Evolutionary conservation across 225 moss, liverwort and hornwort species (phyloP), one percentile per base, ranked within the genome.

Genomic region (Rhytidiadelphus loreus): DNA sequence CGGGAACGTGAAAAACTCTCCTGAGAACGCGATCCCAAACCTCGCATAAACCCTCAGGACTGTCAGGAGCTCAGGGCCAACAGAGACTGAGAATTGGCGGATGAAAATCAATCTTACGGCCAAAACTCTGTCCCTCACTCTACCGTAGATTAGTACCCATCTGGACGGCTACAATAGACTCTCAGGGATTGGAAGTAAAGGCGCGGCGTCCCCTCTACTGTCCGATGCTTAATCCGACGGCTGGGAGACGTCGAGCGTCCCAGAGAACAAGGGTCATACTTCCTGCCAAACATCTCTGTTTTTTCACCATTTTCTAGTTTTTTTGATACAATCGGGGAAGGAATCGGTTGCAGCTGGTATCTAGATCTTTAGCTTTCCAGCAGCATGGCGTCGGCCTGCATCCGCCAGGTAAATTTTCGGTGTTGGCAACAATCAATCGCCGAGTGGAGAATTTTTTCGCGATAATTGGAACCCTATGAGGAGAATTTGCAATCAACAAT

Each of bases 311-410:
- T 69, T 84, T 39, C 14, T 30, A 33, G 32, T 41, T 35, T 63
- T 22, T 44, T 37, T 59, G 20, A 9, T 3, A 20, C 39, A 83
- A 57, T 89, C 43, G 87, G 26, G 62, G 85, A 69, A 60, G 79
- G 33, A 46, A 83, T 37, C 48, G 56, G 41, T 43, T 76, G 80
- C 44, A 69, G 30, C 39, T 32, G 46, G 56, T 52, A 53, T 58
- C 56, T 70, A 82, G 87, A 74, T 81, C 29, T 53, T 32, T 26
- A 85, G 29, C 48, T 59, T 68, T 16, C 16, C 8, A 52, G 63
- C 65, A 73, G 84, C 69, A 91, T 93, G 93, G 93, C 93, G 62
- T 90, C 90, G 77, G 86, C 86, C 81, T 93, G 91, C 86, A 91
- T 91, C 28, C 90, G 93, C 82, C 90, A 93, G 93, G 93, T 93